A percentile compares a stretch with the other conserved stretches of the same genome.
These are phyloP conservation scores for Suillus discolor DNA, from an alignment of 768 basidiomycete species.

Conservation along the genomic window DNA sequence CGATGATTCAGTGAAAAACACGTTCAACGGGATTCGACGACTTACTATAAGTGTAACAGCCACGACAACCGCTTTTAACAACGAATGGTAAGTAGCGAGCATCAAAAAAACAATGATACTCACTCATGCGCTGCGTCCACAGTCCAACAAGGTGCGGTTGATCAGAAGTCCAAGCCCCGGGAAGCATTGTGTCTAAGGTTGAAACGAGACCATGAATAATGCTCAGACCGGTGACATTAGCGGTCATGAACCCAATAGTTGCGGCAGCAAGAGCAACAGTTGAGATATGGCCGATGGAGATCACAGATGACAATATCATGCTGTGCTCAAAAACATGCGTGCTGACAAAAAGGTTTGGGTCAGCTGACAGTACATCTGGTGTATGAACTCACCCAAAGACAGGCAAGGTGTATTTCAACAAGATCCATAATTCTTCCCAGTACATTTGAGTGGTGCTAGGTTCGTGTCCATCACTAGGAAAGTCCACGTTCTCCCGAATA, in stretches of 20 bases:
- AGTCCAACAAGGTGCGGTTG: slow-evolving; percentile 86
- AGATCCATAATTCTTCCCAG: slow-evolving; percentile 59
- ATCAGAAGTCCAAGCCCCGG: slow-evolving; percentile 90
- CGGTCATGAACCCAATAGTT: slow-evolving; percentile 74
- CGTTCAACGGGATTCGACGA: slow-evolving; percentile 7
- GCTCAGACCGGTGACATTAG: slow-evolving; percentile 56
- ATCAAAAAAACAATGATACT: slow-evolving; percentile 25
- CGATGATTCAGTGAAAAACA: background rate
- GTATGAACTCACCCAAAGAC: slow-evolving; percentile 63
- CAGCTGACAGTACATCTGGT: background rate
- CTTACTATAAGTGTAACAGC: slow-evolving; percentile 59
- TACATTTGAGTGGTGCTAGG: slow-evolving; percentile 36
- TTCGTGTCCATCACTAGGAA: slow-evolving; percentile 24
- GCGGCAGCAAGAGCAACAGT: slow-evolving; percentile 88
- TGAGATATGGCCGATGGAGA: slow-evolving; percentile 92
- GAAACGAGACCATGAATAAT: slow-evolving; percentile 83
- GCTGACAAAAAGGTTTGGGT: slow-evolving; percentile 36
- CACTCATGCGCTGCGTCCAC: slow-evolving; percentile 90
- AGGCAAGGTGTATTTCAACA: slow-evolving; percentile 68
- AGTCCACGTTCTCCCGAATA: slow-evolving; percentile 47
- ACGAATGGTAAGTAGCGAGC: background rate
- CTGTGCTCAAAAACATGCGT: slow-evolving; percentile 87
- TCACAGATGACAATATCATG: slow-evolving; percentile 79
- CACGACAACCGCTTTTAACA: slow-evolving; percentile 56
- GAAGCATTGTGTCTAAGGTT: slow-evolving; percentile 90